Evolutionary conservation across 129 eudicot species (phyloP).

Genomic region (Flaveria linearis): DNA sequence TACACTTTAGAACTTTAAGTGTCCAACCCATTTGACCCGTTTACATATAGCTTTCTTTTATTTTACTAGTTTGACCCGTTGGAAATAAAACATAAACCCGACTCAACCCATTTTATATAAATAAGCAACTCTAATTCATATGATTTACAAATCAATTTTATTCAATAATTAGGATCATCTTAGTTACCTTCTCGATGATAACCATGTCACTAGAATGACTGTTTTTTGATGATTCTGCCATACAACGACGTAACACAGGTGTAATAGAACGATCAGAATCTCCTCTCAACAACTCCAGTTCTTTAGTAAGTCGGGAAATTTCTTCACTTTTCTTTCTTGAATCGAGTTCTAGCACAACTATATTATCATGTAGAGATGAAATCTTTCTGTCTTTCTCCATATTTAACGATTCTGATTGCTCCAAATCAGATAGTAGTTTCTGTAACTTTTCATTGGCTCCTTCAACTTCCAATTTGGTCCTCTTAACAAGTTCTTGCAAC

Average conservation of each 20-base stretch:
- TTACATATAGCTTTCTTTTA: background rate
- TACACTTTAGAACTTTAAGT: background rate
- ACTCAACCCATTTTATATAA: background rate
- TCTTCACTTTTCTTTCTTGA: constrained; percentile 54
- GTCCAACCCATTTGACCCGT: constrained; percentile 14
- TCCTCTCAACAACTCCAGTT: constrained; percentile 40
- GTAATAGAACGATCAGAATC: constrained; percentile 34
- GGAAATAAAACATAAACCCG: background rate
- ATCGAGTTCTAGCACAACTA: constrained; percentile 45
- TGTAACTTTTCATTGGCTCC: constrained; percentile 49
- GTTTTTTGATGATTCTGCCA: constrained; percentile 19
- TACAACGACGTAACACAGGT: constrained; percentile 52
- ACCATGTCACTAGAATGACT: constrained; percentile 28
- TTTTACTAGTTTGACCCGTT: background rate
- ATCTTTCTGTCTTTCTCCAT: constrained; percentile 44
- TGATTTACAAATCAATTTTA: background rate
- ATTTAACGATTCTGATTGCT: constrained; percentile 49
- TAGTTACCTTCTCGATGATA: constrained; percentile 47
- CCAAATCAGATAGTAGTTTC: constrained; percentile 37
- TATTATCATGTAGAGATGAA: constrained; percentile 39
- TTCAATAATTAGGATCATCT: background rate
- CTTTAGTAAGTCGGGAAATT: constrained; percentile 47
- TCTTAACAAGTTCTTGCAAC: constrained; percentile 40
- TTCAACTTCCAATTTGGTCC: constrained; percentile 43
- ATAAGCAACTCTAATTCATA: background rate